A percentile compares a stretch with the other conserved stretches of the same genome.
Evolutionary conservation across 306 rosid genomes (phyloP).

Genomic region (Erythrophleum fordii): DNA sequence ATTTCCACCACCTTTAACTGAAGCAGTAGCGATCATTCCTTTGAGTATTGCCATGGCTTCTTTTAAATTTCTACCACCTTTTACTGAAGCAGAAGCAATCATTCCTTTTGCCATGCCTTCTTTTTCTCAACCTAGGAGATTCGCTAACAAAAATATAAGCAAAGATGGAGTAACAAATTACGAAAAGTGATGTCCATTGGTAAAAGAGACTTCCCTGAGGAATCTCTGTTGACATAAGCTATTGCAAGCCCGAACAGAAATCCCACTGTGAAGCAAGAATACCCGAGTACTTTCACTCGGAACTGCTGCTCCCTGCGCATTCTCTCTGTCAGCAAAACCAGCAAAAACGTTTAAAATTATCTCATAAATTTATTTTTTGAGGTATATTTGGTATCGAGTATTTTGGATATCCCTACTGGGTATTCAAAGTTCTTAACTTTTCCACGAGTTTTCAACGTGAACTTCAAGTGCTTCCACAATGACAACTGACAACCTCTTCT

Average conservation of each 20-base stretch:
- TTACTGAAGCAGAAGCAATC: not conserved
- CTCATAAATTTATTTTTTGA: too few relatives aligned
- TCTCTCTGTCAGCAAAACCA: not conserved
- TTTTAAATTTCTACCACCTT: not conserved
- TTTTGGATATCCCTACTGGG: too few relatives aligned
- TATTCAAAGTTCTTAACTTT: too few relatives aligned
- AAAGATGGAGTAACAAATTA: not conserved
- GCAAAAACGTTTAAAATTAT: too few relatives aligned
- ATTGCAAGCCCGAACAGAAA: conserved; percentile 4
- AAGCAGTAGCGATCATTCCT: not conserved
- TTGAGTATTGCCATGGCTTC: not conserved
- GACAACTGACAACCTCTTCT: too few relatives aligned
- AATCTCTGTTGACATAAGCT: conserved; percentile 22
- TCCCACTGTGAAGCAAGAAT: not conserved
- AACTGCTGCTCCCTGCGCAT: not conserved
- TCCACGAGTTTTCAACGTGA: too few relatives aligned
- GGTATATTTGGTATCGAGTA: too few relatives aligned
- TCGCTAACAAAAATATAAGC: not conserved
- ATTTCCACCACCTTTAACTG: not conserved
- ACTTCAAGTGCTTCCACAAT: too few relatives aligned
- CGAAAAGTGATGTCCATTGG: conserved; percentile 29
- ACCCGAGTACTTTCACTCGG: not conserved
- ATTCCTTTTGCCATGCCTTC: not conserved
- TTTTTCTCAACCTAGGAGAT: conserved; percentile 8
- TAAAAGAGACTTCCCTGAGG: conserved; percentile 26